These are phyloP conservation scores for Plantago coronopus DNA, from an alignment of 305 asterid species.

Conservation along the genomic window DNA sequence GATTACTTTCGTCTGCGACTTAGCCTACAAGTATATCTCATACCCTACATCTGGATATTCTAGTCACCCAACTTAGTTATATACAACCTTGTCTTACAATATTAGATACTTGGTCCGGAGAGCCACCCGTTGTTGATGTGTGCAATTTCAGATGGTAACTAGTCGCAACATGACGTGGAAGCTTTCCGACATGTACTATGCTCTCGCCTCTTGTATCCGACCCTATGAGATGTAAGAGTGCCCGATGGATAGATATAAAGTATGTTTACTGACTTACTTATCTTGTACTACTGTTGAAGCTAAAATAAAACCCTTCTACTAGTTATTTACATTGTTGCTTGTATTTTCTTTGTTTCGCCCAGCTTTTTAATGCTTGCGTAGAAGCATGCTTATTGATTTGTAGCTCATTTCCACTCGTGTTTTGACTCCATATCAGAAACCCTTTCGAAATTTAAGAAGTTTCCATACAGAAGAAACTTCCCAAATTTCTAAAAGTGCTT, in stretches of 20 bases:
- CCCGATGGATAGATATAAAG: conserved; percentile 22
- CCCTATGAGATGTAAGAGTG: conserved; percentile 22
- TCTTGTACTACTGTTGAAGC: conserved; percentile 8
- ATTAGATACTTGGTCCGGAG: conserved; percentile 20
- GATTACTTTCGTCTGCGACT: conserved; percentile 20
- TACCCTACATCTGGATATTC: conserved; percentile 15
- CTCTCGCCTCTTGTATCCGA: conserved; percentile 2
- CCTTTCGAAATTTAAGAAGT: no score
- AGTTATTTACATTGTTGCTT: conserved; percentile 5
- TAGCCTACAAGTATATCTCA: conserved; percentile 19
- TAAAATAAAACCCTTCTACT: conserved; percentile 9
- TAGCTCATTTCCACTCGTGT: no score
- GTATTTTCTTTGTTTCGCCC: not conserved
- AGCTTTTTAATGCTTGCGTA: not conserved
- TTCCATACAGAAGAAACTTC: no score
- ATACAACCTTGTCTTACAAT: conserved; percentile 17
- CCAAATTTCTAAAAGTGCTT: no score
- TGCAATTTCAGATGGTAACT: conserved; percentile 12
- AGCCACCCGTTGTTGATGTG: conserved; percentile 8
- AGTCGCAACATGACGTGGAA: not conserved
- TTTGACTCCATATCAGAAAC: no score
- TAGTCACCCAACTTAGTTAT: conserved; percentile 23
- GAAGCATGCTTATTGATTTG: no score
- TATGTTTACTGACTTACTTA: conserved; percentile 1
- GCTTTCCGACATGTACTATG: conserved; percentile 2